phyloP scores from a whole-genome alignment of 768 basidiomycete species.

The Tephrocybe sp. region DNA sequence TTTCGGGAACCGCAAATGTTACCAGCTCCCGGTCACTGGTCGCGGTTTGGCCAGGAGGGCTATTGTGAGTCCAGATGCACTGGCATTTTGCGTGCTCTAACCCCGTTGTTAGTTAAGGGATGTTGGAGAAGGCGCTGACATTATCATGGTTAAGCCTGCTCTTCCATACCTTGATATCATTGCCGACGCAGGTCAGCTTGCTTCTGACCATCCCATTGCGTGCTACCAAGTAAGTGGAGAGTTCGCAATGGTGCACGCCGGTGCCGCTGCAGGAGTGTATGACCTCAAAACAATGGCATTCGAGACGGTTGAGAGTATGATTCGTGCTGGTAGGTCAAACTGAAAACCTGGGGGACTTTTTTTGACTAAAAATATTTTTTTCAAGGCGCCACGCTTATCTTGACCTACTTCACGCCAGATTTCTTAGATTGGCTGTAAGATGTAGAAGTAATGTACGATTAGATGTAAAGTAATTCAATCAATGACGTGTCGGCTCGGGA shows the following conservation, averaged over 20 bases:
- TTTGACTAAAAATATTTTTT: background rate
- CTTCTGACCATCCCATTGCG: slow-evolving; percentile 88
- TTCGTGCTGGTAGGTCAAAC: slow-evolving; percentile 76
- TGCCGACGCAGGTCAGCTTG: slow-evolving; percentile 78
- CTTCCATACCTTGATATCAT: slow-evolving; percentile 97
- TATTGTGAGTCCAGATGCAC: slow-evolving; percentile 60
- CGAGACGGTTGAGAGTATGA: slow-evolving; percentile 88
- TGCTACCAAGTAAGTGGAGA: slow-evolving; percentile 98
- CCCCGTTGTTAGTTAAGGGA: slow-evolving; percentile 73
- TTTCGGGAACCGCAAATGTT: slow-evolving; percentile 96
- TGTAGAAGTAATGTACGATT: slow-evolving; percentile 1
- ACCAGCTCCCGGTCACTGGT: slow-evolving; percentile 89
- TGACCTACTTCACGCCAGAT: slow-evolving; percentile 96
- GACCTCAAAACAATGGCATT: slow-evolving; percentile 92
- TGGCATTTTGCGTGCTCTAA: no score
- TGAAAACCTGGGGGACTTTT: background rate
- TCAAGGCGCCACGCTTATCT: slow-evolving; percentile 84
- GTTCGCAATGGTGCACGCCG: slow-evolving; percentile 96
- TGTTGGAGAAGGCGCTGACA: slow-evolving; percentile 88
- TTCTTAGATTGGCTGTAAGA: slow-evolving; percentile 82
- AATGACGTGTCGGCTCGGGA: background rate
- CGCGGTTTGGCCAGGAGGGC: slow-evolving; percentile 92
- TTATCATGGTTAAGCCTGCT: slow-evolving; percentile 98
- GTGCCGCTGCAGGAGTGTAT: slow-evolving; percentile 92
- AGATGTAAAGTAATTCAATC: background rate